A percentile compares a stretch with the other conserved stretches of the same genome.
Evolutionary conservation across 179 eudicot genomes (phyloP).

Genomic region (Spinacia oleracea): DNA sequence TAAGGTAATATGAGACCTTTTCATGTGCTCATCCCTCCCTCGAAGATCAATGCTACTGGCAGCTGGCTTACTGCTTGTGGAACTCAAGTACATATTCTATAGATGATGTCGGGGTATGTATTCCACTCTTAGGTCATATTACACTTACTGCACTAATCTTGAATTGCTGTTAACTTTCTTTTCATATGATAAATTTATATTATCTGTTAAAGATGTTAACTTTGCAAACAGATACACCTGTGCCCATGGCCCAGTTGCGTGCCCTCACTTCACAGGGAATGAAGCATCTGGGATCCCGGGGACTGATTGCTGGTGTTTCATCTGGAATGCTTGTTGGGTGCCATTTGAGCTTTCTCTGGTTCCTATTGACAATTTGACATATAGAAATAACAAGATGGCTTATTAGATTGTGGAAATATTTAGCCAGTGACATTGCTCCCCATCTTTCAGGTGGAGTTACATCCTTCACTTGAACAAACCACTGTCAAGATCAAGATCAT

Average conservation of each 20-base stretch:
- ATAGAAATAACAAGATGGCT: not conserved
- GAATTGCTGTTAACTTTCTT: not conserved
- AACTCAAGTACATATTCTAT: not conserved
- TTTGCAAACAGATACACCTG: not conserved
- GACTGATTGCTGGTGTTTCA: not conserved
- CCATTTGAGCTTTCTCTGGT: not conserved
- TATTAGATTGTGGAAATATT: not conserved
- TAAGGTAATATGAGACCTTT: not conserved
- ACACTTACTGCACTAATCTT: not conserved
- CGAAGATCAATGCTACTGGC: not conserved
- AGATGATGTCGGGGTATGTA: not conserved
- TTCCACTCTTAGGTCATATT: not conserved
- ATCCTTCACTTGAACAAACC: not conserved
- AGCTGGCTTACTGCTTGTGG: not conserved
- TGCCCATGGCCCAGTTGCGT: no score
- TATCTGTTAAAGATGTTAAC: not conserved
- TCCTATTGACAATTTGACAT: no score
- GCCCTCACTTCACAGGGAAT: no score
- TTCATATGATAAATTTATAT: not conserved
- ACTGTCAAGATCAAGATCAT: not conserved
- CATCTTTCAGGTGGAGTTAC: not conserved
- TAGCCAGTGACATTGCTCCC: not conserved
- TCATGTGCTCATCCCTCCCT: not conserved
- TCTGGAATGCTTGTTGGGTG: not conserved
- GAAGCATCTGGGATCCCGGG: no score